Percentiles rank a stretch among this genome's conserved stretches.
Conservation (phyloP, 2,329 filamentous ascomycete genomes). For the Chrysoporthe puriensis region DNA sequence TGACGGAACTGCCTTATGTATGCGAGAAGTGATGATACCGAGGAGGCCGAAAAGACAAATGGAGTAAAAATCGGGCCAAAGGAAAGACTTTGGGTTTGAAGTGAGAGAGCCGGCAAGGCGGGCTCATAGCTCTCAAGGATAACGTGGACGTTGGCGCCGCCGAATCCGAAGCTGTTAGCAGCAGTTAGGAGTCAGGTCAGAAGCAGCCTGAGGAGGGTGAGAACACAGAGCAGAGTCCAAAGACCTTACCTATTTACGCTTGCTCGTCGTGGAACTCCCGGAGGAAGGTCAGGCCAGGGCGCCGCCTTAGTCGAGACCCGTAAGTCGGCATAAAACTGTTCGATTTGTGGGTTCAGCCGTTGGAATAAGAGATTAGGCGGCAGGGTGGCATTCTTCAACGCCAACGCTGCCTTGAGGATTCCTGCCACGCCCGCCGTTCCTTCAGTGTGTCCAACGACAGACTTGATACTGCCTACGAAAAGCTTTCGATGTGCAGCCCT, state of each 20-base stretch:
- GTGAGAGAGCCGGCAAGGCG: too few species aligned
- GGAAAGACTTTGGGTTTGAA: too few species aligned
- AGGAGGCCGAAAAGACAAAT: constrained; percentile 37
- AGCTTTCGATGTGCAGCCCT: too few species aligned
- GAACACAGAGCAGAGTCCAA: too few species aligned
- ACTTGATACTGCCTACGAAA: too few species aligned
- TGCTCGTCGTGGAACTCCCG: constrained; percentile 4
- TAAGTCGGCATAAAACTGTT: constrained; percentile 35
- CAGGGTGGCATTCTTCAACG: constrained; percentile 40
- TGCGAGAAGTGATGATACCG: constrained; percentile 34
- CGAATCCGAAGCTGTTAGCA: constrained; percentile 30
- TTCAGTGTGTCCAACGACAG: too few species aligned
- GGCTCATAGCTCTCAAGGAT: constrained; percentile 7
- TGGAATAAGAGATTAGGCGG: constrained; percentile 44
- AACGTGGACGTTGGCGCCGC: constrained; percentile 13
- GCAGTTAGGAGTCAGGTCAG: too few species aligned
- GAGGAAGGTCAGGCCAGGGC: neutral
- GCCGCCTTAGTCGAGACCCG: constrained; percentile 20
- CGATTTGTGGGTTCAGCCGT: constrained; percentile 39
- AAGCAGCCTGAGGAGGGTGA: too few species aligned
- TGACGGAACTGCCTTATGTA: constrained; percentile 13
- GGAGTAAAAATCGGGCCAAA: constrained; percentile 27
- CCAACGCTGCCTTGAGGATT: constrained; percentile 42
- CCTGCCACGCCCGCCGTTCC: constrained; percentile 45
- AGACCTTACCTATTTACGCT: constrained; percentile 3